Evolutionary conservation across 305 asterid genomes (phyloP).

Genomic region (Striga hermonthica): DNA sequence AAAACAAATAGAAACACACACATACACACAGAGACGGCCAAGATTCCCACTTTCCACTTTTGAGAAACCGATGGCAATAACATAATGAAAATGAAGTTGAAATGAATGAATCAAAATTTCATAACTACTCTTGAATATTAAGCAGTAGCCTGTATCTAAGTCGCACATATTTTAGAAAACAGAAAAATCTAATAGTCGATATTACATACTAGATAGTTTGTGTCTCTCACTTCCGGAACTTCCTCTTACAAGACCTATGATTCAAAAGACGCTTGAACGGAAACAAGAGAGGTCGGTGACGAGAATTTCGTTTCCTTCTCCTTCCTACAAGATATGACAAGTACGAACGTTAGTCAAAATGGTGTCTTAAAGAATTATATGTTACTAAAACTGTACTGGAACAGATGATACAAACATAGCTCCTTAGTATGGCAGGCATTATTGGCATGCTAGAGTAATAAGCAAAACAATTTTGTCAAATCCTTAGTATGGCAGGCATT

Average conservation of each 20-base stretch:
- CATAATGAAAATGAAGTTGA: too few species aligned
- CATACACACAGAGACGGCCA: too few species aligned
- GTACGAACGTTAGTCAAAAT: constrained; percentile 18
- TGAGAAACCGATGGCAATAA: neutral
- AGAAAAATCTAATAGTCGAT: neutral
- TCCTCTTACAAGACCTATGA: constrained; percentile 50
- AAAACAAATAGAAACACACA: too few species aligned
- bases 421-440: neutral
- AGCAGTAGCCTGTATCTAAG: neutral
- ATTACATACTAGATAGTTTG: constrained; percentile 26
- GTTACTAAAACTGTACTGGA: neutral
- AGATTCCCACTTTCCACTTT: too few species aligned
- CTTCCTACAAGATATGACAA: constrained; percentile 46
- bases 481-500: neutral
- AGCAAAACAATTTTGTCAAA: constrained; percentile 2
- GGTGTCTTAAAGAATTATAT: neutral
- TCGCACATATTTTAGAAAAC: neutral
- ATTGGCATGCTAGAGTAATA: constrained; percentile 12
- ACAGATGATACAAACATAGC: neutral
- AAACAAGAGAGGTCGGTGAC: constrained; percentile 43
- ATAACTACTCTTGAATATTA: neutral
- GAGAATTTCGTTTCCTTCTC: constrained; percentile 42
- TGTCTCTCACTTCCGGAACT: constrained; percentile 45
- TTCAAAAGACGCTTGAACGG: constrained; percentile 59
- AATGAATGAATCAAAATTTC: too few species aligned